Conservation (phyloP, 805 yeast species). For the Lachancea thermotolerans region DNA sequence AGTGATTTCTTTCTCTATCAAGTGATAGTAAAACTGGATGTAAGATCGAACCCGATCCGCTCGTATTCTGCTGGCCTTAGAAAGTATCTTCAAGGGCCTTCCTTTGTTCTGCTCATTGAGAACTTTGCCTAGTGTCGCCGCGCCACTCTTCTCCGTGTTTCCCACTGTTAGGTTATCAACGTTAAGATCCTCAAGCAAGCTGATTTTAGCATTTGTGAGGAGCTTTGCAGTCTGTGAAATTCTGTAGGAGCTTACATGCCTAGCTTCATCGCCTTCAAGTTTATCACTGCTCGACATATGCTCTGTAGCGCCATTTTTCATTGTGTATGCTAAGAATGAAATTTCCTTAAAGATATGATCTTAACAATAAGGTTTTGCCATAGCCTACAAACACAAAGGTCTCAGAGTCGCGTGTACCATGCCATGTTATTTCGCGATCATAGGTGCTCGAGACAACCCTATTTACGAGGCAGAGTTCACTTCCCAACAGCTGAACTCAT, state of each 20-base stretch:
- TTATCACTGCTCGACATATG: neutral
- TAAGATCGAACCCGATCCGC: constrained; percentile 30
- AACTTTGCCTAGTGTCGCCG: neutral
- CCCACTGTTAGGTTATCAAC: constrained; percentile 3
- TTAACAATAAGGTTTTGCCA: neutral
- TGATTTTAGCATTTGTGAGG: constrained; percentile 23
- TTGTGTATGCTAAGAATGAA: neutral
- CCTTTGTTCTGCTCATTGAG: neutral
- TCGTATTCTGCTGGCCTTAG: constrained; percentile 18
- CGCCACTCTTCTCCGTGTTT: neutral
- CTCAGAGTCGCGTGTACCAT: neutral
- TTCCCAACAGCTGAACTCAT: constrained; percentile 24
- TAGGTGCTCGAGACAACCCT: constrained; percentile 83
- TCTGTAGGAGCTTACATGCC: constrained; percentile 4
- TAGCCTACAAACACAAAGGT: neutral
- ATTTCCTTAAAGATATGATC: neutral
- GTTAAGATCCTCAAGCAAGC: constrained; percentile 30
- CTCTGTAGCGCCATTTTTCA: neutral
- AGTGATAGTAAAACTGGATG: constrained; percentile 44
- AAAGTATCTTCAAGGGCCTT: constrained; percentile 17
- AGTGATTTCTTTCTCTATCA: constrained; percentile 37
- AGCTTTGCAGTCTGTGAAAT: constrained; percentile 17
- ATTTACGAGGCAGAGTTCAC: constrained; percentile 75
- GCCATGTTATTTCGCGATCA: constrained; percentile 60
- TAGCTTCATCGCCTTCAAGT: neutral